Evolutionary conservation across 345 rosid species (phyloP), one percentile per base, ranked within the genome.

Genomic region (Geranium rotundifolium): DNA sequence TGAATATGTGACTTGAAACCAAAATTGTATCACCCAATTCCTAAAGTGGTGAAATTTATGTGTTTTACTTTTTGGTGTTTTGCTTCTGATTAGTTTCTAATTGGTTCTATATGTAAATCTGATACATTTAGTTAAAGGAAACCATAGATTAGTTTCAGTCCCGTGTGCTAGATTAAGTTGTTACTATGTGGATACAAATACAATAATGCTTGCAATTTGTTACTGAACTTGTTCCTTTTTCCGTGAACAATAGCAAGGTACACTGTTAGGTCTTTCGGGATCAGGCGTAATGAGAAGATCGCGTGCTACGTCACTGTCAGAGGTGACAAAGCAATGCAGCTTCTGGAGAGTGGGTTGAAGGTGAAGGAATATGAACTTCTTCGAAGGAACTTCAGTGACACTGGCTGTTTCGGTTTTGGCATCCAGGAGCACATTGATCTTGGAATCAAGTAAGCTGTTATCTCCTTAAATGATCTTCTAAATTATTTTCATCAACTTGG

Each of bases 281-380:
- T 74, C 37, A 69, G 77, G 62, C 77, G 77, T 69, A 74, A 74
- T 29, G 77, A 74, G 19, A 74, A 74, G 63, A 74, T 74, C 58
- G 77, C 77, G 16, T 74, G 77, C 68, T 70, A 74, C 56, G 77
- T 74, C 15, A 74, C 77, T 4, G 86, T 82, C 16, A 82, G 86
- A 30, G 86, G 86, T 19, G 86, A 82, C 37, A 82, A 82, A 69
- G 84, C 86, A 17, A 82, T 82, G 86, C 86, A 82, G 71, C 71
- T 82, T 29, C 76, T 82, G 15, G 86, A 82, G 72, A 82, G 86
- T 57, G 86, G 86, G 16, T 75, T 82, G 72, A 82, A 82, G 65
- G 86, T 82, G 20, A 82, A 82, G 79, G 86, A 82, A 67, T 82
- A 79, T 17, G 77, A 46, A 46, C 52, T 46, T 46, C 52, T 46